Evolutionary conservation across 306 rosid species (phyloP).

Genomic region (Cicer bijugum): DNA sequence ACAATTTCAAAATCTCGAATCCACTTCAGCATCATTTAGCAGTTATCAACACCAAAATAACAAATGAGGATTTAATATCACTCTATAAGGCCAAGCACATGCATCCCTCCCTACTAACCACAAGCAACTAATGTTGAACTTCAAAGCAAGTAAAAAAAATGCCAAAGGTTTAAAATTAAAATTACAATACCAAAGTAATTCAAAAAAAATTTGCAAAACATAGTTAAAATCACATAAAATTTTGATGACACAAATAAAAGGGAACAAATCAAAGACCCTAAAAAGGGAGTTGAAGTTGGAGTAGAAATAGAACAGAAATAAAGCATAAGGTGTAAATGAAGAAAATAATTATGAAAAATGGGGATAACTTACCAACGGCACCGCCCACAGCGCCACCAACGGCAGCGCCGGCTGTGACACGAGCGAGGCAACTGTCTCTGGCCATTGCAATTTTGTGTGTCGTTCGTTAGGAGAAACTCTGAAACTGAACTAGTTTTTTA

Average conservation of each 20-base stretch:
- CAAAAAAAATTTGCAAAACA: neutral
- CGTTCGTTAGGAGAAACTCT: neutral
- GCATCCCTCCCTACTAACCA: too few relatives aligned
- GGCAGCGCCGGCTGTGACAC: constrained; percentile 14
- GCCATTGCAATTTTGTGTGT: constrained; percentile 4
- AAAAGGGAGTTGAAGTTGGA: neutral
- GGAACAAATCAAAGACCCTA: neutral
- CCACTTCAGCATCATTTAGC: neutral
- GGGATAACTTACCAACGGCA: constrained; percentile 7
- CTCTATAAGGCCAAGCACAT: neutral
- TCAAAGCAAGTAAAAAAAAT: too few relatives aligned
- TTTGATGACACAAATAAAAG: neutral
- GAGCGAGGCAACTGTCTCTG: constrained; percentile 29
- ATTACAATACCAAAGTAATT: neutral
- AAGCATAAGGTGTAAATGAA: neutral
- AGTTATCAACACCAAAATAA: neutral
- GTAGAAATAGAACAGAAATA: neutral
- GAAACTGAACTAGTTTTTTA: too few relatives aligned
- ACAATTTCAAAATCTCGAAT: neutral
- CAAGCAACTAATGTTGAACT: too few relatives aligned
- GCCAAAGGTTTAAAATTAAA: too few relatives aligned
- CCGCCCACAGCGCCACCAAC: constrained; percentile 10
- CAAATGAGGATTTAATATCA: neutral
- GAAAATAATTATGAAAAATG: neutral
- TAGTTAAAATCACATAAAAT: neutral